phyloP scores from a whole-genome alignment of 495 filamentous ascomycete species.

The Xylaria scruposa region DNA sequence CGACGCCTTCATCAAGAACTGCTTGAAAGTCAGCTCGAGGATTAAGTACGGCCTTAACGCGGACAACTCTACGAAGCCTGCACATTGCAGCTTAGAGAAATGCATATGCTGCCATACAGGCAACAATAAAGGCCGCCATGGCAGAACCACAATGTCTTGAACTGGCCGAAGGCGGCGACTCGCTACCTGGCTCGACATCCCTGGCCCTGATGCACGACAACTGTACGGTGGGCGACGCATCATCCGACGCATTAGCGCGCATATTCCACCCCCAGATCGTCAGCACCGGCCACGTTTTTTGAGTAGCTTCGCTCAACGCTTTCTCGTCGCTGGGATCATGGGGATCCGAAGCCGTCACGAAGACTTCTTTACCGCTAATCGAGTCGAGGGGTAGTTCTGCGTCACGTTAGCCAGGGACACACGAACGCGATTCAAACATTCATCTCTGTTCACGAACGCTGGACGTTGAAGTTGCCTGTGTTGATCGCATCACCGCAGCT shows the following conservation, averaged over 20 bases:
- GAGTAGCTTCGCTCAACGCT: conserved; percentile 27
- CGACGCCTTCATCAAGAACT: not conserved
- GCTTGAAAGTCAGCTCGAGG: not conserved
- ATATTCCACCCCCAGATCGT: conserved; percentile 39
- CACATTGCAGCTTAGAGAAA: not conserved
- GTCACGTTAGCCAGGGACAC: conserved; percentile 4
- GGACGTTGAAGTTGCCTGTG: conserved; percentile 32
- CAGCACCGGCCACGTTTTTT: conserved; percentile 32
- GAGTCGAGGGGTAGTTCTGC: conserved; percentile 35
- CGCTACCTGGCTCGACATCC: conserved; percentile 22
- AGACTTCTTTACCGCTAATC: conserved; percentile 34
- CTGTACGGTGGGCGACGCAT: conserved; percentile 30
- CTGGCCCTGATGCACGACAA: conserved; percentile 34
- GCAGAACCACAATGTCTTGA: not conserved
- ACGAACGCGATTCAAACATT: not conserved
- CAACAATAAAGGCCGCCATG: not conserved
- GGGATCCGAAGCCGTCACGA: conserved; percentile 33
- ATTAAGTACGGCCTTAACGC: not conserved
- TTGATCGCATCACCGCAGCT: conserved; percentile 33
- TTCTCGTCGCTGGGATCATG: conserved; percentile 33
- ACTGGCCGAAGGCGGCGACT: conserved; percentile 18
- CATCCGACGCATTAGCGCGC: conserved; percentile 32
- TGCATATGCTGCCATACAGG: conserved; percentile 8
- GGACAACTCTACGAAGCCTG: no score
- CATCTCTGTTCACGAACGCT: conserved; percentile 28